Evolutionary conservation across 805 yeast species (phyloP).

Genomic region (Pichia occidentalis): DNA sequence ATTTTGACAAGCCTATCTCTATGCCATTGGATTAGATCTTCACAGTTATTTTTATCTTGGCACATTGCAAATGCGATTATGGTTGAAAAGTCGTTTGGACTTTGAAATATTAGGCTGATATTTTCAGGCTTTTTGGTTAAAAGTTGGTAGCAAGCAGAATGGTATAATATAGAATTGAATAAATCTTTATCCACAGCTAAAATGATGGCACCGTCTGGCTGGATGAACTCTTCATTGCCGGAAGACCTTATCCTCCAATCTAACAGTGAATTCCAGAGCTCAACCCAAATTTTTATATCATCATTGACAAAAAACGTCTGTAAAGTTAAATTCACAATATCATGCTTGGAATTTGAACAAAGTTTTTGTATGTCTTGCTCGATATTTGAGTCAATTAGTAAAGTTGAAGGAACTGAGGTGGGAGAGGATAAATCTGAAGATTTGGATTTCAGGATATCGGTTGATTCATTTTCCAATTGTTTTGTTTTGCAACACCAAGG

Average conservation of each 20-base stretch:
- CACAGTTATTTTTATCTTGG: constrained; percentile 8
- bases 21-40: constrained; percentile 35
- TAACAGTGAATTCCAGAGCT: constrained; percentile 32
- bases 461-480: neutral
- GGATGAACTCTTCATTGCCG: constrained; percentile 7
- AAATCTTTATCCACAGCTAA: constrained; percentile 10
- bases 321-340: constrained; percentile 3
- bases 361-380: neutral
- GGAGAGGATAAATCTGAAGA: neutral
- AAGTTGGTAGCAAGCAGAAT: constrained; percentile 8
- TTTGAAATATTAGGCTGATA: constrained; percentile 8
- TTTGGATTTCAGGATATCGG: too few species aligned
- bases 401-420: neutral
- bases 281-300: constrained; percentile 30
- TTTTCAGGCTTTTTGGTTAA: constrained; percentile 7
- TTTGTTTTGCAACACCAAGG: constrained; percentile 7
- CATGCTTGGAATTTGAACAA: neutral
- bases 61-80: constrained; percentile 11
- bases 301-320: constrained; percentile 20
- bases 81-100: constrained; percentile 8
- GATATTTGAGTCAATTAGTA: constrained; percentile 1
- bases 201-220: constrained; percentile 9
- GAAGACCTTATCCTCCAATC: constrained; percentile 6
- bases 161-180: constrained; percentile 6
- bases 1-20: constrained; percentile 27